phyloP scores from a whole-genome alignment of 352 stramenopile genomes.

The Phytopythium oedochilum region DNA sequence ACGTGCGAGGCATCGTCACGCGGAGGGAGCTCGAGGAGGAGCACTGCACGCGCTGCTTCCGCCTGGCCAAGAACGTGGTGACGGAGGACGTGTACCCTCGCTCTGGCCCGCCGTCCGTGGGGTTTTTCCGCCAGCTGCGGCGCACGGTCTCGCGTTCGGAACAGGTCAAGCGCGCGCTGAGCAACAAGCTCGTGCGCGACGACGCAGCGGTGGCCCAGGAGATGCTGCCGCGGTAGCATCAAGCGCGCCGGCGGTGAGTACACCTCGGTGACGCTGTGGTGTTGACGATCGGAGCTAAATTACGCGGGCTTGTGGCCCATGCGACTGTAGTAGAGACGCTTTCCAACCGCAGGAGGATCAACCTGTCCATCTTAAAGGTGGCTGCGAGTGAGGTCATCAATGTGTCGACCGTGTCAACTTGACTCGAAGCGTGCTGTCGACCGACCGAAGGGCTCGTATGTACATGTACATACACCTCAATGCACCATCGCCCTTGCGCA shows the following conservation, averaged over 20 bases:
- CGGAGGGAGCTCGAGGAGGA: constrained; percentile 78
- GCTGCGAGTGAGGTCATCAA: too few species aligned
- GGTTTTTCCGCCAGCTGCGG: constrained; percentile 59
- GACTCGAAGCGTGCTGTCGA: too few species aligned
- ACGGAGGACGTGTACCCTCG: constrained; percentile 69
- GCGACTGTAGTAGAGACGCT: too few species aligned
- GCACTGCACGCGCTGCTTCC: constrained; percentile 74
- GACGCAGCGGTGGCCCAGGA: constrained; percentile 13
- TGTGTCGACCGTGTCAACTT: too few species aligned
- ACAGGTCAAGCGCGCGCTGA: constrained; percentile 70
- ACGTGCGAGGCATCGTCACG: constrained; percentile 88
- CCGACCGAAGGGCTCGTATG: too few species aligned
- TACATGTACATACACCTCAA: too few species aligned
- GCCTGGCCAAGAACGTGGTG: constrained; percentile 69
- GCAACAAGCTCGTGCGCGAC: constrained; percentile 20
- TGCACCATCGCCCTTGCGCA: too few species aligned
- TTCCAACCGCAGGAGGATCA: too few species aligned
- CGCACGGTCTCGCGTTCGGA: constrained; percentile 64
- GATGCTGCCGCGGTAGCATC: constrained; percentile 14
- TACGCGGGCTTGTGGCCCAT: too few species aligned
- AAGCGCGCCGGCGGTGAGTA: not conserved
- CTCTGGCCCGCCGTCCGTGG: constrained; percentile 39
- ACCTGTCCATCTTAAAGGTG: too few species aligned
- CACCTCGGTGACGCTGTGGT: not conserved
- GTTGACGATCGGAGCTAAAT: constrained; percentile 11